Base-by-base conservation (phyloP, 768 basidiomycete species). In the Leucosporidium scottii region DNA sequence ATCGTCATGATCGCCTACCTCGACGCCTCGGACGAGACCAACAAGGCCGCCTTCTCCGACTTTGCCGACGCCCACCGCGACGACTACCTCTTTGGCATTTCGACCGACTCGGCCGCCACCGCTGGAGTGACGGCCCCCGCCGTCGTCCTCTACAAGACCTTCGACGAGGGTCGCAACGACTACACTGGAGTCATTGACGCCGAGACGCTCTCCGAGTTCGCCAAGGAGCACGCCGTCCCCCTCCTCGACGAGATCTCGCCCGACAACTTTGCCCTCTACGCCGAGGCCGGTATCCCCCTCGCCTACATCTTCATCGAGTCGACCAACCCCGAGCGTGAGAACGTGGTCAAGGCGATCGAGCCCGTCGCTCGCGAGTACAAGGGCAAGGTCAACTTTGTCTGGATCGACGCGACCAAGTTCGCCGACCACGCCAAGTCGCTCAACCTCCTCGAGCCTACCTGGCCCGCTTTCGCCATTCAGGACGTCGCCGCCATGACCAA, bases 291-390 rank as follows among this genome's bases (percentile, higher is more conserved):
- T 61, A 89, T 91, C 76, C 93, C 96, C 39, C 84, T 99, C 70
- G 92, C 90, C 30, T 99, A 99, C 81, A 83, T 96, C 73, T 99
- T 99, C 82, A 75, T 93, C 73, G 92, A 97, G 78, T 88, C 93
- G 36, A 78, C 83, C 54, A 82, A 84, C 67, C 68, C 74, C 25
- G 84, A 85, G 71, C 86, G 84, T 73, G 83, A 89, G 20, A 81
- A 82, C 36, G 78, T 86, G 59, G 84, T 94, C 70, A 85, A 85
- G 30, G 79, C 82, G 50, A 77, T 97, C 73, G 85, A 82, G 73
- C 86, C 91, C 13, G 78, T 94, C 61, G 96, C 96, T 10, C 81
- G 85, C 61, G 85, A 86, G 76, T 85, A 85, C 82, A 91, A 90
- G 80, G 84, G 86, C 74, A 87, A 90, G 80, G 76, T 98, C 77